phyloP scores from a whole-genome alignment of 164 flowering plant genomes.

The Cinnamomum micranthum region DNA sequence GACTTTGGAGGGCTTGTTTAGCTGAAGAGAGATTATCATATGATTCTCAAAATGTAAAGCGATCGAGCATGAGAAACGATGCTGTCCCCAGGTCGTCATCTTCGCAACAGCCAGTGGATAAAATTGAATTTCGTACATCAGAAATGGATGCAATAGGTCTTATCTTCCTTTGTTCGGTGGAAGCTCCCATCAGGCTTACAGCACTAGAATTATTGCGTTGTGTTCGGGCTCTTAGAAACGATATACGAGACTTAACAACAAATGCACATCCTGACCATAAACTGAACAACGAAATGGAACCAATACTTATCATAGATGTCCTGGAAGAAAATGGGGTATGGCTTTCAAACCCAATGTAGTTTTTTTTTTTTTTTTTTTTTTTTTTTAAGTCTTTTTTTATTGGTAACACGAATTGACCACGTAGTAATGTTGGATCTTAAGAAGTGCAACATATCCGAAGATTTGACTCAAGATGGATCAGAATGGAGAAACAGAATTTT shows the following conservation, averaged over 20 bases:
- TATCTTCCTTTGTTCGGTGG: constrained; percentile 88
- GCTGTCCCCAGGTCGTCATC: constrained; percentile 41
- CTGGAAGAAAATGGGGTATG: constrained; percentile 91
- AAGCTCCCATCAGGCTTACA: constrained; percentile 92
- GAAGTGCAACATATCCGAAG: too few relatives aligned
- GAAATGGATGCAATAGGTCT: constrained; percentile 98
- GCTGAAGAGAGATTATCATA: constrained; percentile 52
- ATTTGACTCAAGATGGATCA: too few relatives aligned
- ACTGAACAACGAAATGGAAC: constrained; percentile 63
- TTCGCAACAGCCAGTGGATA: constrained; percentile 52
- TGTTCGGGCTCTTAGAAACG: constrained; percentile 89
- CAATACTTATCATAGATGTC: constrained; percentile 88
- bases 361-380: too few relatives aligned
- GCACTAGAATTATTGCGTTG: constrained; percentile 91
- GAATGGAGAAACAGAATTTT: too few relatives aligned
- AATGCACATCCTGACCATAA: constrained; percentile 42
- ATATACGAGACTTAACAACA: constrained; percentile 50
- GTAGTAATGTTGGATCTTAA: too few relatives aligned
- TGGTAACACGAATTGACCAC: too few relatives aligned
- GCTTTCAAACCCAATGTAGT: neutral
- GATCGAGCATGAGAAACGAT: constrained; percentile 32
- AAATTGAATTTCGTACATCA: constrained; percentile 76
- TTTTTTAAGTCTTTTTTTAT: too few relatives aligned
- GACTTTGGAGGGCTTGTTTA: constrained; percentile 85
- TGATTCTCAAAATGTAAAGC: constrained; percentile 45